Base-by-base conservation (phyloP, 2,329 filamentous ascomycete species). In the Clonostachys chloroleuca region DNA sequence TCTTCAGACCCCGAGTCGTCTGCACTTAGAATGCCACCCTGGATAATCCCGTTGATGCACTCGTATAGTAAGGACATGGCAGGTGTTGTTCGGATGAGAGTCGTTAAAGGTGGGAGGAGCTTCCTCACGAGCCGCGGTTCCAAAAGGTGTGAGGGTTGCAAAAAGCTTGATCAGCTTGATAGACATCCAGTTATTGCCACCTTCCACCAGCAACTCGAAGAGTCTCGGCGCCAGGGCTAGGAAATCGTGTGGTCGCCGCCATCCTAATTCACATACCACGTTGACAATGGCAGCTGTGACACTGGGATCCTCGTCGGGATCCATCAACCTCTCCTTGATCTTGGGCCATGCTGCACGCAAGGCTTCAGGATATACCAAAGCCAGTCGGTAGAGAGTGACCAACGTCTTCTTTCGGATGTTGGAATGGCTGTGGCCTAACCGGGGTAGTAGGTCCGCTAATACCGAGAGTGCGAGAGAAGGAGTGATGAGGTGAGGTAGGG, bases 161-260 rank as follows among this genome's bases (percentile, higher is more conserved):
- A 99, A 99, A 52, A 99, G 78, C 69, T 99, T 99, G 65, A 99
- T 97, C 52, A 99, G 82, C 65, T 99, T 99, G 63, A 99, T 99
- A 49, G 92, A 92, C 92, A 99, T 97, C 94, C 94, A 99, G 67
- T 99, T 99, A 67, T 99, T 97, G 36, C 87, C 87, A 47, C 91
- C 86, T 51, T 95, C 87, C 12, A 96, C 92, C 24, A 99, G 73
- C 16, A 99, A 77, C 61, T 96, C 92, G 59, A 97, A 99, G 24
- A 99, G 69, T 49, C 94, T 80, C 9, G 94, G 94, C 1, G 94
- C 94, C 33, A 99, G 75, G 13, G 94, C 89, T 33, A 99, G 74
- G 57, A 97, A 97, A 66, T 99, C 94, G 55, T 92, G 86, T 5
- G 94, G 94, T 55, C 94, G 80, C 56, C 94, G 82, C 89, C 92